A percentile compares a stretch with the other conserved stretches of the same genome.
phyloP scores from a whole-genome alignment of 306 rosid genomes.

The Medicago arabica region DNA sequence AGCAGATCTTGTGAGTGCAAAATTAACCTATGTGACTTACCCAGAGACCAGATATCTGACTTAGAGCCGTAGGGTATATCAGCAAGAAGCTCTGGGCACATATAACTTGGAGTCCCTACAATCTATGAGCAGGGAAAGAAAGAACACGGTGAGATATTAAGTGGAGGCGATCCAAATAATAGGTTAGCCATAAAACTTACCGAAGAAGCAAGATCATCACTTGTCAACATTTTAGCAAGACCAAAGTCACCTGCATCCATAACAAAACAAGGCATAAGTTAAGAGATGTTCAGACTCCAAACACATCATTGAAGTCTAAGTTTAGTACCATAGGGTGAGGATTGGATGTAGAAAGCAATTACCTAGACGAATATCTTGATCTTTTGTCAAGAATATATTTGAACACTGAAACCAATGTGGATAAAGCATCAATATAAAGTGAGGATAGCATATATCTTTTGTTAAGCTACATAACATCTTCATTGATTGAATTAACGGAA shows the following conservation, averaged over 20 bases:
- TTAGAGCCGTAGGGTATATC: slow-evolving; percentile 98
- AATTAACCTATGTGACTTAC: slow-evolving; percentile 47
- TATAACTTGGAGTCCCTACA: slow-evolving; percentile 97
- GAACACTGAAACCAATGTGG: slow-evolving; percentile 74
- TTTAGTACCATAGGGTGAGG: background rate
- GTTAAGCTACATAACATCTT: too few species aligned
- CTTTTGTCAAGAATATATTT: slow-evolving; percentile 93
- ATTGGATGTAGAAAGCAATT: slow-evolving; percentile 35
- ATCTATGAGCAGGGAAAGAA: slow-evolving; percentile 54
- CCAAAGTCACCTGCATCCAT: slow-evolving; percentile 88
- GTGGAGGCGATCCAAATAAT: slow-evolving; percentile 14
- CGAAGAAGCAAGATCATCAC: slow-evolving; percentile 95
- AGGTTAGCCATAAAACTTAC: slow-evolving; percentile 52
- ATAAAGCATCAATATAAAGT: slow-evolving; percentile 27
- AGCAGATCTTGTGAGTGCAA: slow-evolving; percentile 11
- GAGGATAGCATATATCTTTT: background rate
- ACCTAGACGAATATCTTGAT: slow-evolving; percentile 96
- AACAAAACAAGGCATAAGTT: slow-evolving; percentile 15
- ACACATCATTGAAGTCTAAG: slow-evolving; percentile 11
- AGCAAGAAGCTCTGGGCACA: slow-evolving; percentile 99
- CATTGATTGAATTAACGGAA: slow-evolving; percentile 26
- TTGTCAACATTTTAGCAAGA: slow-evolving; percentile 90
- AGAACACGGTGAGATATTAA: slow-evolving; percentile 15
- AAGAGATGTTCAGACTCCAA: background rate
- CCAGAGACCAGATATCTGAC: slow-evolving; percentile 98